Conservation (phyloP, 1,139 yeast species). For the Hyphopichia pseudoburtonii region DNA sequence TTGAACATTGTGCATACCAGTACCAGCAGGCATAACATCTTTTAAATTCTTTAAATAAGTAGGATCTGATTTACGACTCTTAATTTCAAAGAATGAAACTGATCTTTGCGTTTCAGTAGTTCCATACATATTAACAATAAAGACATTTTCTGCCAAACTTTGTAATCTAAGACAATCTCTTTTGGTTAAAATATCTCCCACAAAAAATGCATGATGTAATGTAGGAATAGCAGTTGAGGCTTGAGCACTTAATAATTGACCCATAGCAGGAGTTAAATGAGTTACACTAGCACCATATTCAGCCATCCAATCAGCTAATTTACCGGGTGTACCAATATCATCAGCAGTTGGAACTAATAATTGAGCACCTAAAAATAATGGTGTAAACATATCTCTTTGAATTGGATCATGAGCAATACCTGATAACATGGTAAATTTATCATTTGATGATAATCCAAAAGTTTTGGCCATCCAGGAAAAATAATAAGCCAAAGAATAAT, state of each 20-base stretch:
- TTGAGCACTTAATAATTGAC: constrained; percentile 93
- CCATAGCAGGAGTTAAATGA: constrained; percentile 99
- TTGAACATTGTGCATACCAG: constrained; percentile 95
- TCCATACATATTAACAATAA: constrained; percentile 97
- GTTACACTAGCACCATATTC: constrained; percentile 91
- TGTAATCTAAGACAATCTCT: constrained; percentile 94
- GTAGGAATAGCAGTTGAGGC: constrained; percentile 87
- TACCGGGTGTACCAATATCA: constrained; percentile 98
- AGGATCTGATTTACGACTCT: constrained; percentile 68
- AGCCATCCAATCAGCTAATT: constrained; percentile 96
- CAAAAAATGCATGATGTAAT: constrained; percentile 95
- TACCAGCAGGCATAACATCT: constrained; percentile 98
- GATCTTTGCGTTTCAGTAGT: constrained; percentile 99
- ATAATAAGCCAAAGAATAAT: constrained; percentile 91
- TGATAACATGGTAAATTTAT: constrained; percentile 93
- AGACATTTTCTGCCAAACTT: constrained; percentile 84
- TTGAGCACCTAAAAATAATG: constrained; percentile 92
- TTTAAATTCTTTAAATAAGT: constrained; percentile 78
- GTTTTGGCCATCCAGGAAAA: constrained; percentile 97
- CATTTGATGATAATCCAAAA: constrained; percentile 74
- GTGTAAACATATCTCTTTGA: constrained; percentile 98
- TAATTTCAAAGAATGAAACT: constrained; percentile 89
- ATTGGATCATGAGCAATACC: constrained; percentile 99
- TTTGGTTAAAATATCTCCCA: constrained; percentile 95
- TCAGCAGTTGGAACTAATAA: constrained; percentile 91